These are phyloP conservation scores for Verticillium nonalfalfae DNA, from an alignment of 2,329 filamentous ascomycete species.

Conservation along the genomic window DNA sequence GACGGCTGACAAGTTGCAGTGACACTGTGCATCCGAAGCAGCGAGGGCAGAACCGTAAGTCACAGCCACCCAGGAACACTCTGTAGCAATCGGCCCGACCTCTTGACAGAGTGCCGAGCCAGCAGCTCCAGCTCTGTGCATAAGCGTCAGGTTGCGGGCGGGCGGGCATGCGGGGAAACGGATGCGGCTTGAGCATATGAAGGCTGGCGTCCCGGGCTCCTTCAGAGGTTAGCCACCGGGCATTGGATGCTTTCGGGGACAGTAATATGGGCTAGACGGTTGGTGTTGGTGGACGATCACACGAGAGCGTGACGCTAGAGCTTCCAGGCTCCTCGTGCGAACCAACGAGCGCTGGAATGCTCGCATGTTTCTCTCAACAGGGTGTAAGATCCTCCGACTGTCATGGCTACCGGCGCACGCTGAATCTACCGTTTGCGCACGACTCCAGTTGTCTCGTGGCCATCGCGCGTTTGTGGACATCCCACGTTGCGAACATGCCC, in stretches of 20 bases:
- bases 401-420: background rate
- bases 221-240: background rate
- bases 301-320: background rate
- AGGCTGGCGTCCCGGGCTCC: background rate
- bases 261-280: background rate
- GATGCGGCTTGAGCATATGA: background rate
- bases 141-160: slow-evolving; percentile 9
- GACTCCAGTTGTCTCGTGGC: background rate
- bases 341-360: background rate
- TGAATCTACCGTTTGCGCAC: background rate
- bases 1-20: background rate
- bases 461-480: background rate
- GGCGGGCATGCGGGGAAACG: slow-evolving; percentile 2
- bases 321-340: background rate
- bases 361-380: background rate
- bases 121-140: slow-evolving; percentile 4
- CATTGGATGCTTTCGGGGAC: background rate
- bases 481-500: background rate
- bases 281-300: background rate
- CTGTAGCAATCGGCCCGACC: slow-evolving; percentile 8
- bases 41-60: background rate
- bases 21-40: background rate
- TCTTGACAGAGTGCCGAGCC: slow-evolving; percentile 9
- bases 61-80: background rate
- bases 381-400: background rate